A percentile compares a stretch with the other conserved stretches of the same genome.
phyloP scores from a whole-genome alignment of 2,329 filamentous ascomycete species.

The Pseudomassariella vexata region DNA sequence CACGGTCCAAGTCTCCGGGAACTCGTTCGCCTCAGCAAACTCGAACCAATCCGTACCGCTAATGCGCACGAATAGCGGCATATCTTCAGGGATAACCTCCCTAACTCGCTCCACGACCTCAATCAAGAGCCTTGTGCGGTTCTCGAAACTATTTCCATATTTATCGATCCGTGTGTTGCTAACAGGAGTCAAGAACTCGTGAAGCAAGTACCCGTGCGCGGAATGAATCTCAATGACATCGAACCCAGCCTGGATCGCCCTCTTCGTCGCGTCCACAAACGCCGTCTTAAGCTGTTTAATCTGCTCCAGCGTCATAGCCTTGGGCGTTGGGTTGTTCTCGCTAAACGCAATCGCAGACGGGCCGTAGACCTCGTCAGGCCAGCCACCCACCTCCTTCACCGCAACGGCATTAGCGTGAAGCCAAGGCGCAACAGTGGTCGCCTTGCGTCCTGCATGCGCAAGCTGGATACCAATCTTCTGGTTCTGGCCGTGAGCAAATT shows the following conservation, averaged over 20 bases:
- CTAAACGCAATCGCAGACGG: conserved; percentile 48
- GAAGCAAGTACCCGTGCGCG: conserved; percentile 74
- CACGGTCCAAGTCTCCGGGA: conserved; percentile 52
- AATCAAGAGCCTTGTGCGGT: conserved; percentile 61
- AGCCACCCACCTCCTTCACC: conserved; percentile 27
- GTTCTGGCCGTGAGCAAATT: conserved; percentile 42
- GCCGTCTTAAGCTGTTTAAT: conserved; percentile 28
- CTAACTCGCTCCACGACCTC: conserved; percentile 63
- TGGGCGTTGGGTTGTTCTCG: conserved; percentile 46
- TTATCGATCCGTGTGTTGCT: conserved; percentile 62
- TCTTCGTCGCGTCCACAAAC: conserved; percentile 27
- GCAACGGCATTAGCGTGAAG: conserved; percentile 19
- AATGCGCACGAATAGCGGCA: conserved; percentile 63
- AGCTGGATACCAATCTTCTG: conserved; percentile 67
- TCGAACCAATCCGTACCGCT: conserved; percentile 66
- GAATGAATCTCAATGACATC: conserved; percentile 69
- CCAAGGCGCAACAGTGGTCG: conserved; percentile 28
- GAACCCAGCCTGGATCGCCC: conserved; percentile 42
- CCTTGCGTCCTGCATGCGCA: conserved; percentile 53
- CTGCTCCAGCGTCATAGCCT: conserved; percentile 47
- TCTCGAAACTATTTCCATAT: conserved; percentile 69
- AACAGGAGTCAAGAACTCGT: conserved; percentile 62
- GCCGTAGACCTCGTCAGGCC: conserved; percentile 45
- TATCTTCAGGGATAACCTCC: conserved; percentile 52
- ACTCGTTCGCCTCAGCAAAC: conserved; percentile 31